These are phyloP conservation scores for Microcyclosporella mali DNA, from an alignment of 2,329 filamentous ascomycete species.

Conservation along the genomic window DNA sequence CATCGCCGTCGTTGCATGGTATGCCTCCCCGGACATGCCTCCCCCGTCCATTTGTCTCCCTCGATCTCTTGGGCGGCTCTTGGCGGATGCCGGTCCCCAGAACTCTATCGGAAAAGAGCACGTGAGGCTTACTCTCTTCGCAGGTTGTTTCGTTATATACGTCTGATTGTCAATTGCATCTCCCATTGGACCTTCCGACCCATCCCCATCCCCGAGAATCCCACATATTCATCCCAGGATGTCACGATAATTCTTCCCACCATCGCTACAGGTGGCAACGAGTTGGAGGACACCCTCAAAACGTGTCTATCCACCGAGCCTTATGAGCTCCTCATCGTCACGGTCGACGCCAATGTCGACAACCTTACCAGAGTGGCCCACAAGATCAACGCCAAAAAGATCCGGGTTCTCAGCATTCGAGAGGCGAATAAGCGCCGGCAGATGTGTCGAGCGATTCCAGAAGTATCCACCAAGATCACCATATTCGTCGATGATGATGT, in stretches of 20 bases:
- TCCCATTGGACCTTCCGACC: slow-evolving; percentile 85
- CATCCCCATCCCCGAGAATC: slow-evolving; percentile 72
- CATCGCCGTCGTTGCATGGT: slow-evolving; percentile 30
- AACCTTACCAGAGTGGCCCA: slow-evolving; percentile 44
- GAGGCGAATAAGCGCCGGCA: slow-evolving; percentile 95
- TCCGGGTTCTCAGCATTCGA: slow-evolving; percentile 67
- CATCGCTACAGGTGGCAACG: slow-evolving; percentile 79
- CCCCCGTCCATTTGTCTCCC: not conserved
- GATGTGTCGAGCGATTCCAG: slow-evolving; percentile 82
- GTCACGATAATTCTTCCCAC: slow-evolving; percentile 93
- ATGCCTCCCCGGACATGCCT: slow-evolving; percentile 11
- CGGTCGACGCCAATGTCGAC: slow-evolving; percentile 70
- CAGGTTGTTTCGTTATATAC: slow-evolving; percentile 82
- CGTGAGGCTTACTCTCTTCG: slow-evolving; percentile 21
- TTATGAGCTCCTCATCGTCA: slow-evolving; percentile 74
- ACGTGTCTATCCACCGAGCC: slow-evolving; percentile 68
- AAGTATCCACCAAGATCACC: slow-evolving; percentile 76
- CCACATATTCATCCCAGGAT: slow-evolving; percentile 72
- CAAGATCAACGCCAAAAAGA: slow-evolving; percentile 56
- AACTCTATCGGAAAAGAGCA: slow-evolving; percentile 17
- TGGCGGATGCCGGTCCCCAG: slow-evolving; percentile 14
- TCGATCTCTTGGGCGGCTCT: no score
- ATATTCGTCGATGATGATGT: slow-evolving; percentile 96
- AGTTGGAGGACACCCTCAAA: slow-evolving; percentile 72
- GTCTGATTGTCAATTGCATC: slow-evolving; percentile 75